Evolutionary conservation across 139 green algal genomes (phyloP).

Genomic region (Pleodorina starrii): DNA sequence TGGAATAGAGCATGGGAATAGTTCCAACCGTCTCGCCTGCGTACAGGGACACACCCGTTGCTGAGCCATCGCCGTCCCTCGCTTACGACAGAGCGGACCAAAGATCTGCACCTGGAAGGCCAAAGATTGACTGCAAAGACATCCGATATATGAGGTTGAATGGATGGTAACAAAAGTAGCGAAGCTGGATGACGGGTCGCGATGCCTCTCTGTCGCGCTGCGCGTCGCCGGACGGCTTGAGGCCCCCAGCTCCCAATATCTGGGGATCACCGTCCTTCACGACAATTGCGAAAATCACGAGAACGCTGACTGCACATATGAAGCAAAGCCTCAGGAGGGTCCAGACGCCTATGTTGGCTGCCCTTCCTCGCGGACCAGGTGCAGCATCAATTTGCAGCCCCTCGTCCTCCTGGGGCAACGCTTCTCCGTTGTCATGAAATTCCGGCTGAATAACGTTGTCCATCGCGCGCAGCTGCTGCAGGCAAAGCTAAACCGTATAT

Average conservation of each 20-base stretch:
- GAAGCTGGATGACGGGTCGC: slow-evolving; percentile 11
- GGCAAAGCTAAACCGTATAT: too few species aligned
- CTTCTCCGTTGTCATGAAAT: neutral
- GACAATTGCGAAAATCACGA: neutral
- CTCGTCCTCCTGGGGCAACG: neutral
- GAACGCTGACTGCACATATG: neutral
- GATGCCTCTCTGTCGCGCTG: neutral
- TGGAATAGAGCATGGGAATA: slow-evolving; percentile 14
- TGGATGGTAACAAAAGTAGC: neutral
- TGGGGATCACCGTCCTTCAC: too few species aligned
- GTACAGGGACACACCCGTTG: neutral
- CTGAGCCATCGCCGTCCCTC: neutral
- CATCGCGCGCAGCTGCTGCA: neutral
- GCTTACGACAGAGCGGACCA: neutral
- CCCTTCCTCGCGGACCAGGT: neutral
- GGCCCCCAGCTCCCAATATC: too few species aligned
- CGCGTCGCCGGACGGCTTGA: too few species aligned
- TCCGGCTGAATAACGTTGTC: neutral
- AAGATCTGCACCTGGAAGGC: neutral
- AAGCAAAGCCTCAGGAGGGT: neutral
- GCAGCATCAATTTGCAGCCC: neutral
- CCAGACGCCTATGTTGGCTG: neutral
- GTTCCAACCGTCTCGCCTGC: slow-evolving; percentile 17
- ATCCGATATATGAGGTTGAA: slow-evolving; percentile 26
- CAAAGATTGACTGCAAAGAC: neutral